phyloP scores from a whole-genome alignment of 2,329 filamentous ascomycete species.

The Arthroderma sp. region DNA sequence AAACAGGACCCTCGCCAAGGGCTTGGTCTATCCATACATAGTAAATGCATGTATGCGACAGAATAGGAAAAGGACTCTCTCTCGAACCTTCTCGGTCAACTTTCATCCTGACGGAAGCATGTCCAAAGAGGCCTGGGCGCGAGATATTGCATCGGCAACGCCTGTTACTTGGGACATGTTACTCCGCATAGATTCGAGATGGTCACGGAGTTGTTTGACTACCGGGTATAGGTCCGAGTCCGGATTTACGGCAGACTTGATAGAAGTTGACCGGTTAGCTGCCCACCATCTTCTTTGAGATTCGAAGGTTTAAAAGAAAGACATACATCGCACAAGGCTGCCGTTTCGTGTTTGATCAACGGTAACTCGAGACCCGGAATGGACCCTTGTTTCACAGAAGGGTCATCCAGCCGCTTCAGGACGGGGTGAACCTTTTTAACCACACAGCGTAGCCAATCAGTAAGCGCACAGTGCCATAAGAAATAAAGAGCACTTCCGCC shows the following conservation, averaged over 20 bases:
- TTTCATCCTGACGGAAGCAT: slow-evolving; percentile 11
- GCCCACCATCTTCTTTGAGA: not conserved
- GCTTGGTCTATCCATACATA: no score
- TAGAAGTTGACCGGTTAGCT: not conserved
- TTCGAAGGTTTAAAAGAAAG: no score
- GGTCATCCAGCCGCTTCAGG: slow-evolving; percentile 23
- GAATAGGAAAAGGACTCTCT: no score
- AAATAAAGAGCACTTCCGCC: not conserved
- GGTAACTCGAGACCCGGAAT: not conserved
- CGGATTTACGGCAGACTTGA: slow-evolving; percentile 6
- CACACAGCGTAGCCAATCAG: slow-evolving; percentile 10
- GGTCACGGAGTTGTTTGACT: slow-evolving; percentile 28
- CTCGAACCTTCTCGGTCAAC: not conserved
- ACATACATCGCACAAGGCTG: no score
- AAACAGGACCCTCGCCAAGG: no score
- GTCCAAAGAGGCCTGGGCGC: slow-evolving; percentile 15
- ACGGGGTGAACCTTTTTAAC: slow-evolving; percentile 22
- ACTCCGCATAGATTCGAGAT: slow-evolving; percentile 32
- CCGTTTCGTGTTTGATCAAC: no score
- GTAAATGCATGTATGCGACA: no score
- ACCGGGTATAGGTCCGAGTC: slow-evolving; percentile 25
- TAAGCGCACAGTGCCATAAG: not conserved
- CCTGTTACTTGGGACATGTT: slow-evolving; percentile 27
- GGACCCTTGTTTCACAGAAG: slow-evolving; percentile 9
- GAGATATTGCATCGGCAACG: slow-evolving; percentile 25